Percentiles rank a stretch among this genome's conserved stretches.
Evolutionary conservation across 148 eudicot species (phyloP).

Genomic region (Spergularia marina): DNA sequence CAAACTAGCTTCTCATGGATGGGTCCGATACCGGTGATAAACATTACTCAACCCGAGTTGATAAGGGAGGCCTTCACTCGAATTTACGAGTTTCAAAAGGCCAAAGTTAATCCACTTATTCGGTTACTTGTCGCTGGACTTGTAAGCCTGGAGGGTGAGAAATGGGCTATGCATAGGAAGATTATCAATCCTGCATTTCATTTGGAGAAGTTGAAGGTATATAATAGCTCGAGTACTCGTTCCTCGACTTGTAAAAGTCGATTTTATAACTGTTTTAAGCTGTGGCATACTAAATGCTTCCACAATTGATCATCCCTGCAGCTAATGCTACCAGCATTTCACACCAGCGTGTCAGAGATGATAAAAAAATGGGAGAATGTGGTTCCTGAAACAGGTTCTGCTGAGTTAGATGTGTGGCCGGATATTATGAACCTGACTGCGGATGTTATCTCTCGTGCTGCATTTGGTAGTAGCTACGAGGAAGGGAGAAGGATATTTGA

Average conservation of each 20-base stretch:
- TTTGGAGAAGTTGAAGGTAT: constrained; percentile 55
- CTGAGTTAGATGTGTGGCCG: constrained; percentile 54
- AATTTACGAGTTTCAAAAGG: constrained; percentile 32
- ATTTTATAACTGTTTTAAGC: background rate
- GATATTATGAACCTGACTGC: constrained; percentile 34
- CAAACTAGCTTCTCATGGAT: constrained; percentile 38
- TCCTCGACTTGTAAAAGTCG: background rate
- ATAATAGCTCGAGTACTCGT: background rate
- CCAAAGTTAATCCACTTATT: constrained; percentile 32
- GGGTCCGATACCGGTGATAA: constrained; percentile 36
- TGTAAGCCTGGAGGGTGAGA: constrained; percentile 40
- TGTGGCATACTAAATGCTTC: background rate
- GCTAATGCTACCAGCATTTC: constrained; percentile 44
- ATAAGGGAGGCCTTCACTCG: constrained; percentile 34
- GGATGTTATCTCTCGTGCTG: constrained; percentile 51
- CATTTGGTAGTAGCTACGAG: constrained; percentile 48
- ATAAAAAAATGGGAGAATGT: constrained; percentile 41
- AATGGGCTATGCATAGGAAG: constrained; percentile 48
- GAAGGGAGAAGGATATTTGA: constrained; percentile 49
- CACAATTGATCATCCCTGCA: constrained; percentile 1
- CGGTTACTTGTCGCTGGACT: constrained; percentile 37
- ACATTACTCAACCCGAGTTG: constrained; percentile 39
- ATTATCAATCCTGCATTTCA: constrained; percentile 51
- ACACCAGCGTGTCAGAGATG: constrained; percentile 26
- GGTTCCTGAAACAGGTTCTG: constrained; percentile 15